Base-by-base conservation (phyloP, 106 monocot genomes). In the Dendrobium nobile region DNA sequence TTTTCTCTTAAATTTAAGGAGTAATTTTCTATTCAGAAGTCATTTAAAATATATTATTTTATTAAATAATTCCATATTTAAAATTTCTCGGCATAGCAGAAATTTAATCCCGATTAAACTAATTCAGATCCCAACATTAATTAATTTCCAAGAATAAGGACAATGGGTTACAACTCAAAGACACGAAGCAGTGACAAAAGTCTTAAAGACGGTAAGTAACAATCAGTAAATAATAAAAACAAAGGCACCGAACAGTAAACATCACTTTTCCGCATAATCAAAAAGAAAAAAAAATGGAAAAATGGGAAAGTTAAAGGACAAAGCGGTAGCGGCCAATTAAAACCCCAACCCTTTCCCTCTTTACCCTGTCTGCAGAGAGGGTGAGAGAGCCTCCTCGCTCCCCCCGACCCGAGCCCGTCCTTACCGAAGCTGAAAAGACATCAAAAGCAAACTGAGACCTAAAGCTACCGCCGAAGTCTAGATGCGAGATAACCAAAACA, bases 311-410 rank as follows among this genome's bases (percentile, higher is more conserved):
- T 4, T 0, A 74, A 74, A 74, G 43, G 74, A 74, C 74, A 74
- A 74, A 74, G 20, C 43, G 74, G 70, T 13, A 74, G 74, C 41
- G 18, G 74, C 74, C 74, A 41, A 42, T 74, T 74, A 74, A 74
- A 74, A 74, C 74, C 74, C 74, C 74, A 42, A 19, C 74, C 37
- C 70, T 70, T 70, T 70, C 42, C 73, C 18, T 20, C 42, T 41
- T 41, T 9, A 42, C 4, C 73, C 74, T 42, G 43, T 74, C 17
- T 43, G 40, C 33, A 70, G 70, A 72, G 40, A 9, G 33, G 20
- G 20, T 44, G 19, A 44, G 19, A 44, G 74, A 70, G 72, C 72
- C 72, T 75, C 48, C 48, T 27, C 22, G 9, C 76, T 75, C 20
- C 19, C 73, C 10, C 42, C 41, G 19, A 7, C 43, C 43, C 74